phyloP scores from a whole-genome alignment of 164 flowering plant species.

The Litsea cubeba region DNA sequence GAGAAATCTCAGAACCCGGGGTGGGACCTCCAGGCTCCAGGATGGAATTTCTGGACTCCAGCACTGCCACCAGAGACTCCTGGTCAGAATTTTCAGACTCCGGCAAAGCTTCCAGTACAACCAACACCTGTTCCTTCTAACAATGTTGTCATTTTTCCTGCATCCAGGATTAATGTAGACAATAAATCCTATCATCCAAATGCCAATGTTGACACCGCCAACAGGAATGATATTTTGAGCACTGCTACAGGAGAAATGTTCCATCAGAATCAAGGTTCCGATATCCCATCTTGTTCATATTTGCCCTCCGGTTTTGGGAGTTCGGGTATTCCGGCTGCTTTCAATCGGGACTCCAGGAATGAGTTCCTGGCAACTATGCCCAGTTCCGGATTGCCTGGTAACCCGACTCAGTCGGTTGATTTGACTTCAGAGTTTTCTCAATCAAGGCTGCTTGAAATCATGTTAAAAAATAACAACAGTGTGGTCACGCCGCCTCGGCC shows the following conservation, averaged over 20 bases:
- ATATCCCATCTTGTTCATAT: slow-evolving; percentile 15
- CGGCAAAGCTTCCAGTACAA: neutral
- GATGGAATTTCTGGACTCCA: neutral
- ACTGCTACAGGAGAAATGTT: slow-evolving; percentile 10
- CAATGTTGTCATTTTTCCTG: neutral
- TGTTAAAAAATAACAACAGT: slow-evolving; percentile 14
- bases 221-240: neutral
- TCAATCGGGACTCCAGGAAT: neutral
- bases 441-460: slow-evolving; percentile 14
- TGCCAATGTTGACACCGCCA: neutral
- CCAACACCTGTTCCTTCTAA: neutral
- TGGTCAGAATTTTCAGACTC: neutral
- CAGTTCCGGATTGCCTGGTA: neutral
- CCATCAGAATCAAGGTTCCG: slow-evolving; percentile 1
- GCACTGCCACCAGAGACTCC: neutral
- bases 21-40: neutral
- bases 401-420: neutral
- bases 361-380: neutral
- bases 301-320: slow-evolving; percentile 11
- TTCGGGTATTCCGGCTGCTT: slow-evolving; percentile 6
- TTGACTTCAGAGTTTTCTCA: slow-evolving; percentile 13
- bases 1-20: slow-evolving; percentile 5
- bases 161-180: neutral
- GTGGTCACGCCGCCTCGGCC: neutral
- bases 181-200: neutral